Evolutionary conservation across 306 rosid species (phyloP).

Genomic region (Crotalaria pallida): DNA sequence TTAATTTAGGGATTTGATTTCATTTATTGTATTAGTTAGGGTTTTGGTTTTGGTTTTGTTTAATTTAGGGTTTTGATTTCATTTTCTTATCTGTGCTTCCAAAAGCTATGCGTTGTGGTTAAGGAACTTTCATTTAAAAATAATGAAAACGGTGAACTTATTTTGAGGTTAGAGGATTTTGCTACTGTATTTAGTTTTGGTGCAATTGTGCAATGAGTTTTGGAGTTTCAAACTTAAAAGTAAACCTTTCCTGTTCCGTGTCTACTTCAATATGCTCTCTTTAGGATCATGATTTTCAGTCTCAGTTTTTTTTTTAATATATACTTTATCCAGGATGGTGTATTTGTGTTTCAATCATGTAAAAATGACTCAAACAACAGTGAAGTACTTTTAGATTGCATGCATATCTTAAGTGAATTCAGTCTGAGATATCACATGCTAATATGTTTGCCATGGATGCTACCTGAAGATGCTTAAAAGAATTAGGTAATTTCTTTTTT

Average conservation of each 20-base stretch:
- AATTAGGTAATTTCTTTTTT: conserved; percentile 1
- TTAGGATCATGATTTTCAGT: neutral
- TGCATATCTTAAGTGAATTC: neutral
- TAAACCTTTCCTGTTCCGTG: neutral
- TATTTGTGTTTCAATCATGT: neutral
- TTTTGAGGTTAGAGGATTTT: neutral
- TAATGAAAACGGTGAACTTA: neutral
- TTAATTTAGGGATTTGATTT: too few relatives aligned
- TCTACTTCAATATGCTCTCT: too few relatives aligned
- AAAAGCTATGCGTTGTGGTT: neutral
- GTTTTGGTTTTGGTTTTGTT: too few relatives aligned
- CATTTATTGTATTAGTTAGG: too few relatives aligned
- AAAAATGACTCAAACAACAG: neutral
- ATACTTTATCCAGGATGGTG: too few relatives aligned
- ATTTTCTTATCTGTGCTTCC: conserved; percentile 6
- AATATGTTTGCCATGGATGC: neutral
- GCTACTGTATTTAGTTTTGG: neutral
- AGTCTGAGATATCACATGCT: neutral
- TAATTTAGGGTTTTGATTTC: too few relatives aligned
- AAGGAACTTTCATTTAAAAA: too few relatives aligned
- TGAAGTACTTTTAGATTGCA: neutral
- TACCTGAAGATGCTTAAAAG: neutral
- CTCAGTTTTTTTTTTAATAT: neutral
- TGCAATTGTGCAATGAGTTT: neutral
- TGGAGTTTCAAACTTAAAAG: neutral